These are phyloP conservation scores for Cerioporus squamosus DNA, from an alignment of 1,284 basidiomycete genomes.

Conservation along the genomic window DNA sequence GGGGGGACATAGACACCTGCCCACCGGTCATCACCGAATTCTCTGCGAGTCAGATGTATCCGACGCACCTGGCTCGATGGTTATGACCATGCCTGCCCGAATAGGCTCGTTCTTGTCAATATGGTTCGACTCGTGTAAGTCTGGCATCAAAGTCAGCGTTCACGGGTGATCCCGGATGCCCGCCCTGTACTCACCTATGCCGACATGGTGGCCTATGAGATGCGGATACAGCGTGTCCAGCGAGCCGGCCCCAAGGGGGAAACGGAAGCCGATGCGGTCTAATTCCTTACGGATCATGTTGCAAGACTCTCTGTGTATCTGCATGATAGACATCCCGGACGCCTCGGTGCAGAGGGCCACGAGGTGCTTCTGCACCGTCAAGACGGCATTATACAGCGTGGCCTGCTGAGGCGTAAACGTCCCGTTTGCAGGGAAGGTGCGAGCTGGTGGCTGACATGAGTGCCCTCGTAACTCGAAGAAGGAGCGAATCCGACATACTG, in stretches of 20 bases:
- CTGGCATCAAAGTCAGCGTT: slow-evolving; percentile 39
- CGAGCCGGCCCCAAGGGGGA: slow-evolving; percentile 53
- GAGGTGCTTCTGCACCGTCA: slow-evolving; percentile 77
- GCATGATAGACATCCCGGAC: slow-evolving; percentile 64
- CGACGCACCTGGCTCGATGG: slow-evolving; percentile 74
- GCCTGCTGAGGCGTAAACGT: slow-evolving; percentile 81
- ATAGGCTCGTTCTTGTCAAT: slow-evolving; percentile 54
- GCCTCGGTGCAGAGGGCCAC: slow-evolving; percentile 65
- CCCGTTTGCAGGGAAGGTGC: slow-evolving; percentile 89
- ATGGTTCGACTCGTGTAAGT: slow-evolving; percentile 77
- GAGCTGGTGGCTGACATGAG: slow-evolving; percentile 50
- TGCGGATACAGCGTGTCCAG: slow-evolving; percentile 88
- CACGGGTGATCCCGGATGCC: too few species aligned
- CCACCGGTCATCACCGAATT: too few species aligned
- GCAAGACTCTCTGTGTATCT: slow-evolving; percentile 82
- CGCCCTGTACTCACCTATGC: slow-evolving; percentile 61
- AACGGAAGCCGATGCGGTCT: slow-evolving; percentile 80
- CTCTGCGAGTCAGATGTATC: neutral
- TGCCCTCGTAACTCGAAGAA: neutral
- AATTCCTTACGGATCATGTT: slow-evolving; percentile 76
- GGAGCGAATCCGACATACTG: slow-evolving; percentile 51
- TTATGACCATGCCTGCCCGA: slow-evolving; percentile 85
- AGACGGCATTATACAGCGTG: slow-evolving; percentile 87
- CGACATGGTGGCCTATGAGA: slow-evolving; percentile 85
- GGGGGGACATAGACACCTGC: slow-evolving; percentile 85